Evolutionary conservation across 2,329 filamentous ascomycete species (phyloP).

Genomic region (Monosporascus sp.): DNA sequence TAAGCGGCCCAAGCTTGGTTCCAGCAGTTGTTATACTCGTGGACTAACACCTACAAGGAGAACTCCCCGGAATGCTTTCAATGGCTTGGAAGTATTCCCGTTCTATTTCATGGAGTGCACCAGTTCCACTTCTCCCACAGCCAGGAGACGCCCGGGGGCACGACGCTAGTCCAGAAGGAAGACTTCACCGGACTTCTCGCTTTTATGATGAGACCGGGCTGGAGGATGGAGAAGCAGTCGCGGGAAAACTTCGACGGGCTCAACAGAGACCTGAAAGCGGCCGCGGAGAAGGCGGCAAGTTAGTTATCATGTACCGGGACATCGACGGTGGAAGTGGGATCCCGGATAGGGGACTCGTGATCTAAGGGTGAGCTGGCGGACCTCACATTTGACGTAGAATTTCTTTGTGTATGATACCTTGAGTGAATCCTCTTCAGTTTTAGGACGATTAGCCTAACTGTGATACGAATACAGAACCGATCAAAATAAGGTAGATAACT

Average conservation of each 20-base stretch:
- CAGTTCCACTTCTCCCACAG: background rate
- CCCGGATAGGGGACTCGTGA: too few species aligned
- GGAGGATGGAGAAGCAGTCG: background rate
- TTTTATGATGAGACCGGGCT: background rate
- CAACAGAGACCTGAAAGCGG: background rate
- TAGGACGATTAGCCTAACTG: too few species aligned
- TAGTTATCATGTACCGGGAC: background rate
- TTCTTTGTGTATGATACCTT: too few species aligned
- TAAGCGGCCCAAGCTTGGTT: background rate
- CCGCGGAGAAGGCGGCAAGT: background rate
- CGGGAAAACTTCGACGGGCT: background rate
- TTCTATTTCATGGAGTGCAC: background rate
- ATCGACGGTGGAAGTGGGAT: too few species aligned
- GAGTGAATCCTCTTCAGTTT: too few species aligned
- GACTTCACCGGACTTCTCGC: background rate
- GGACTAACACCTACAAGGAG: background rate
- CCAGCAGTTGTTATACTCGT: background rate
- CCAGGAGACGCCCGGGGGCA: background rate
- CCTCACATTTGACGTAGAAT: too few species aligned
- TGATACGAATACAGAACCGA: too few species aligned
- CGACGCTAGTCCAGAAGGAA: background rate
- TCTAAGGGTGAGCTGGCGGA: too few species aligned
- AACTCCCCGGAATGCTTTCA: background rate
- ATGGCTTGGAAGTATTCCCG: background rate
- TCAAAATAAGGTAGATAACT: too few species aligned